Evolutionary conservation across 1,284 basidiomycete genomes (phyloP).

Genomic region (Coniferiporia sulphurascens): DNA sequence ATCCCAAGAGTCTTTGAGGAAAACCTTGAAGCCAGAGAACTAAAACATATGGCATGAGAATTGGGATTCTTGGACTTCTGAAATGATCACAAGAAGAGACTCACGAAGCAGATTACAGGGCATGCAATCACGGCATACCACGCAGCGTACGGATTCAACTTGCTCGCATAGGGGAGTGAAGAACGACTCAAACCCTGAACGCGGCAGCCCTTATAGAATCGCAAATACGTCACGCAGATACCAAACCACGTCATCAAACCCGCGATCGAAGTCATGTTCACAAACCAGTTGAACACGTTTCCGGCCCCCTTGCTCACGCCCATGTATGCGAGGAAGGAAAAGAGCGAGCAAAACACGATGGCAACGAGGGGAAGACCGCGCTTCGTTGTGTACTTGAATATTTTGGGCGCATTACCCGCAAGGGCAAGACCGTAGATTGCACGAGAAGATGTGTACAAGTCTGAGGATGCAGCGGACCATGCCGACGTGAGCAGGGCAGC

Average conservation of each 20-base stretch:
- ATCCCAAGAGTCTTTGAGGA: constrained; percentile 62
- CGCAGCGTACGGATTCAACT: constrained; percentile 33
- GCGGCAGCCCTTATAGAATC: constrained; percentile 41
- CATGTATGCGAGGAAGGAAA: constrained; percentile 73
- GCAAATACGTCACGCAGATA: constrained; percentile 43
- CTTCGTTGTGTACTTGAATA: constrained; percentile 66
- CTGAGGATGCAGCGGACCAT: constrained; percentile 81
- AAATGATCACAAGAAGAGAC: constrained; percentile 26
- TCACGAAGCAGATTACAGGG: constrained; percentile 62
- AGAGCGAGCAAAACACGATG: constrained; percentile 62
- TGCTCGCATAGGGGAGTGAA: constrained; percentile 35
- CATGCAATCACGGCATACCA: constrained; percentile 50
- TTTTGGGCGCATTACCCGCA: constrained; percentile 69
- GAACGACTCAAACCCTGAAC: constrained; percentile 38
- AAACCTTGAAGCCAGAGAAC: constrained; percentile 75
- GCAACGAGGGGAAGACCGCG: constrained; percentile 75
- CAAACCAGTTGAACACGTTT: constrained; percentile 72
- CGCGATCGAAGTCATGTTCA: constrained; percentile 64
- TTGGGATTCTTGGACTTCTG: not conserved
- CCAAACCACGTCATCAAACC: constrained; percentile 78
- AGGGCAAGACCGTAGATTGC: constrained; percentile 78
- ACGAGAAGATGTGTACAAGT: constrained; percentile 78
- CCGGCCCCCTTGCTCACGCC: constrained; percentile 57
- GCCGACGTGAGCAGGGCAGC: constrained; percentile 82
- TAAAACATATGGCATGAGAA: constrained; percentile 26